Percentiles rank a stretch among this genome's conserved stretches.
These are phyloP conservation scores for Dendrostoma leiphaemia DNA, from an alignment of 2,329 filamentous ascomycete genomes.

Conservation along the genomic window DNA sequence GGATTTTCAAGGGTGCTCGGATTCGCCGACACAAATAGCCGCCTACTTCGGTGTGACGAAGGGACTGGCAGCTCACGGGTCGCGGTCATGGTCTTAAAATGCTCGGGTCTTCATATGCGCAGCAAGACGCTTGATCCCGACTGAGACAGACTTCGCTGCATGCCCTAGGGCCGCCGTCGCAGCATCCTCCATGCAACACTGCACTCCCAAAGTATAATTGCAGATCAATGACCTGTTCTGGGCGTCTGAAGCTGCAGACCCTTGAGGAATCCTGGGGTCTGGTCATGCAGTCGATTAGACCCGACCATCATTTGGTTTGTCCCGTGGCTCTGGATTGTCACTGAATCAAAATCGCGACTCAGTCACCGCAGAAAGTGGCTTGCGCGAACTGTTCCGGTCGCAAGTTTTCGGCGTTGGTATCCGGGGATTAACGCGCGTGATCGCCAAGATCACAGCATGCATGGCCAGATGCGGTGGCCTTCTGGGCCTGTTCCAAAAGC, in stretches of 20 bases:
- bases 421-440: background rate
- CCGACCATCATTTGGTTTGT: background rate
- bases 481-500: slow-evolving; percentile 10
- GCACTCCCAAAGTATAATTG: background rate
- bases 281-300: background rate
- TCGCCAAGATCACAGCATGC: background rate
- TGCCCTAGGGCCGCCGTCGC: background rate
- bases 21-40: too few species aligned
- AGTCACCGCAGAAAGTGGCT: background rate
- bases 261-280: background rate
- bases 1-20: too few species aligned
- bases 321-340: background rate
- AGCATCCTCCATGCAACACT: background rate
- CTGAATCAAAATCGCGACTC: background rate
- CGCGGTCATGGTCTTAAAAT: too few species aligned
- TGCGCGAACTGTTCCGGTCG: background rate
- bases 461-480: too few species aligned
- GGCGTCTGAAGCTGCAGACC: background rate
- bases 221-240: background rate
- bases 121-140: background rate
- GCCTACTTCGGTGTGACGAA: too few species aligned
- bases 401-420: background rate
- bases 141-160: background rate
- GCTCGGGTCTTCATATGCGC: background rate
- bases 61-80: too few species aligned